Percentiles rank a stretch among this genome's conserved stretches.
phyloP scores from a whole-genome alignment of 78 protist genomes.

The Isochrysis galbana region DNA sequence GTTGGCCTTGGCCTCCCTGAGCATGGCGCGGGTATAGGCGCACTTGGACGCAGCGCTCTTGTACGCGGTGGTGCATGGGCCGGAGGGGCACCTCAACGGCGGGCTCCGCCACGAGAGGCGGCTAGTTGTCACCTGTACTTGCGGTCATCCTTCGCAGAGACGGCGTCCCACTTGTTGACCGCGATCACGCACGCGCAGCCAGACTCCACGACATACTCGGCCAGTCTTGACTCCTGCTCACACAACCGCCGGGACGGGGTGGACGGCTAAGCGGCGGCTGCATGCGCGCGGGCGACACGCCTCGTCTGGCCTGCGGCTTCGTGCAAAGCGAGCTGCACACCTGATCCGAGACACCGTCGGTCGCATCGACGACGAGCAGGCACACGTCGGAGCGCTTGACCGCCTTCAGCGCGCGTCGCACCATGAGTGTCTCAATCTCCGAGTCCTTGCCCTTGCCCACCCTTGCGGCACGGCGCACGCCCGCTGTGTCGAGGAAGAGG shows the following conservation, averaged over 20 bases:
- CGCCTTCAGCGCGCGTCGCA: constrained; percentile 63
- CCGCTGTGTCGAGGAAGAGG: constrained; percentile 72
- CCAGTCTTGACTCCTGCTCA: neutral
- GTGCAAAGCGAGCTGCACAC: neutral
- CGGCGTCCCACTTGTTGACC: constrained; percentile 73
- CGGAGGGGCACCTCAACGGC: too few species aligned
- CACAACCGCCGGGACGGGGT: neutral
- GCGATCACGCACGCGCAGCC: constrained; percentile 47
- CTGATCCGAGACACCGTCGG: constrained; percentile 52
- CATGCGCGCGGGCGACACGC: neutral
- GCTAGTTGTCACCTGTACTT: too few species aligned
- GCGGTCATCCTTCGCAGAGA: neutral
- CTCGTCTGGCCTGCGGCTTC: neutral
- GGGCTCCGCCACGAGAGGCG: too few species aligned
- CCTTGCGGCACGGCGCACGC: constrained; percentile 60
- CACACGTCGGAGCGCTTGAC: constrained; percentile 59
- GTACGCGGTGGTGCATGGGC: too few species aligned
- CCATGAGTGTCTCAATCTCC: neutral
- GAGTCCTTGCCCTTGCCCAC: neutral
- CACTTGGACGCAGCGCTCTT: too few species aligned
- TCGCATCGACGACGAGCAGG: constrained; percentile 63
- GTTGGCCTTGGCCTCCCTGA: neutral
- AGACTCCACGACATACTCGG: neutral
- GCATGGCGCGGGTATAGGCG: too few species aligned
- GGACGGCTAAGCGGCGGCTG: too few species aligned